Evolutionary conservation across 2,329 filamentous ascomycete genomes (phyloP), one percentile per base, ranked within the genome.

Genomic region (Xylaria sp.): DNA sequence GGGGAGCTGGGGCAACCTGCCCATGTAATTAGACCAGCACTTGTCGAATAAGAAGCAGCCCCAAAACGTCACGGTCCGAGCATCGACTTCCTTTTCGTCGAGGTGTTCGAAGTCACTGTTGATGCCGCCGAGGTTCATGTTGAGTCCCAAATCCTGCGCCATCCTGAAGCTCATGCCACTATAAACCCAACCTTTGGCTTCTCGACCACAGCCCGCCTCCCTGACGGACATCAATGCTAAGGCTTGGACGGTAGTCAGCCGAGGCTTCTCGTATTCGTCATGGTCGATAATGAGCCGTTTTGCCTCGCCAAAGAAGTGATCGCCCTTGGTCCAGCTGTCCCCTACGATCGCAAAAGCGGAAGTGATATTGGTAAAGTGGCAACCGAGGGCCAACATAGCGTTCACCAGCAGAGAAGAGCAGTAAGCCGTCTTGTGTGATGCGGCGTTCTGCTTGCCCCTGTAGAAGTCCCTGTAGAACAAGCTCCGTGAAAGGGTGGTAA

Each of bases 1-100:
- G 0, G 93, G 91, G 12, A 98, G 84, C 79, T 98, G 95, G 12
- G 96, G 95, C 70, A 98, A 85, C 52, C 96, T 91, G 57, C 96
- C 95, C 32, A 98, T 88, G 75, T 98, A 98, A 79, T 98, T 98
- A 59, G 94, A 97, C 94, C 95, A 98, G 80, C 94, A 97, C 86
- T 98, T 98, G 83, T 99, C 96, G 79, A 98, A 97, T n/a, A 97
- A 82, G 80, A 96, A 98, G 79, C 94, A 98, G 7, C 96, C 96
- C 96, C 96, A 98, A 77, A 98, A 98, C 0, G 96, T 98, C 51
- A 98, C 91, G 63, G 93, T 88, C 48, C 96, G 87, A 2, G 94
- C 94, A 81, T 99, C 96, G 48, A 97, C 88, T 79, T 98, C 95
- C 56, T 92, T 88, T 67, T 97, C 93, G 70, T 90, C 89, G 73